phyloP scores from a whole-genome alignment of 257 asterid species.

The Fraxinus cuspidata region DNA sequence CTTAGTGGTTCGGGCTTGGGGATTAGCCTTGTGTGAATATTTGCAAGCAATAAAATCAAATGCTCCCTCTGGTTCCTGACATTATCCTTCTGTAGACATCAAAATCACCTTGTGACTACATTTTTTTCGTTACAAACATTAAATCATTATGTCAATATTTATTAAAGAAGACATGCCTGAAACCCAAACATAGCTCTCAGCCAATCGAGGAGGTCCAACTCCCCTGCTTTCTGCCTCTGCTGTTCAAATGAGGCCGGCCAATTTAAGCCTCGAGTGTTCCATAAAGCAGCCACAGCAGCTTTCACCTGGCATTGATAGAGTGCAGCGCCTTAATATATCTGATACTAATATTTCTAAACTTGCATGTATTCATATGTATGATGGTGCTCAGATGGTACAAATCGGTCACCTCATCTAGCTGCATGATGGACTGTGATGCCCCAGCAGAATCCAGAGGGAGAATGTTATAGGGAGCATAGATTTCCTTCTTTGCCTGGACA shows the following conservation, averaged over 20 bases:
- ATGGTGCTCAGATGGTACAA: constrained; percentile 24
- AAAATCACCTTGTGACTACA: constrained; percentile 20
- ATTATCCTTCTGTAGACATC: constrained; percentile 75
- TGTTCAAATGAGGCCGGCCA: constrained; percentile 91
- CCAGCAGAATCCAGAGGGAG: constrained; percentile 81
- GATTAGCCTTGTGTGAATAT: constrained; percentile 80
- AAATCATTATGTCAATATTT: too few species aligned
- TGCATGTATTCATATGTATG: not conserved
- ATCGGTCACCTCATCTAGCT: constrained; percentile 84
- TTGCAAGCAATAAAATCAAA: constrained; percentile 82
- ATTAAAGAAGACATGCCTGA: constrained; percentile 60
- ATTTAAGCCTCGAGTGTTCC: constrained; percentile 63
- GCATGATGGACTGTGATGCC: constrained; percentile 90
- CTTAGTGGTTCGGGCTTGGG: constrained; percentile 89
- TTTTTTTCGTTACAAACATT: too few species aligned
- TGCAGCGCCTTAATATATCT: constrained; percentile 10
- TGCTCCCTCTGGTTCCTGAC: constrained; percentile 97
- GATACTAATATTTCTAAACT: not conserved
- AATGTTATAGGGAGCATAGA: constrained; percentile 71
- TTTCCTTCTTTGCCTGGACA: constrained; percentile 76
- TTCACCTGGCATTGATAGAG: constrained; percentile 57
- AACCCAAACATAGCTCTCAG: constrained; percentile 96
- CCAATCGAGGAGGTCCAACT: constrained; percentile 96
- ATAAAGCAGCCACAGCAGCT: constrained; percentile 81
- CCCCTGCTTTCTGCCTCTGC: constrained; percentile 76